Conservation (phyloP, 768 basidiomycete genomes). For the Dendrothele bispora region DNA sequence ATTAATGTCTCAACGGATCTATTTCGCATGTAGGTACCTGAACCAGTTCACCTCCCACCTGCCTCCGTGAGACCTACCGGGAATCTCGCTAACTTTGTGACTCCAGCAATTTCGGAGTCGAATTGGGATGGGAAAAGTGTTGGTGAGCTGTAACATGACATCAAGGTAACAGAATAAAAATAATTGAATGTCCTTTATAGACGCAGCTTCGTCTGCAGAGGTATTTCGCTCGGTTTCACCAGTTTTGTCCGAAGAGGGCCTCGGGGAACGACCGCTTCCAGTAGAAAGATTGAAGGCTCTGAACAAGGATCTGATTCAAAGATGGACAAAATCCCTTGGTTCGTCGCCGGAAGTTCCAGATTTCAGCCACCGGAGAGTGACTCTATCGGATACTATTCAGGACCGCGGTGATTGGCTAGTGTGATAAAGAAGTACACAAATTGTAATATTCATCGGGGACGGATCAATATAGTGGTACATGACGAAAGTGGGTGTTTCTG, state of each 20-base stretch:
- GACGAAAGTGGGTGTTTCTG: too few species aligned
- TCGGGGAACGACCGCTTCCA: constrained; percentile 11
- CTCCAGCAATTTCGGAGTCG: constrained; percentile 37
- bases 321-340: too few species aligned
- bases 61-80: constrained; percentile 25
- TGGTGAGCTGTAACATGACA: constrained; percentile 23
- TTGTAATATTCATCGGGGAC: too few species aligned
- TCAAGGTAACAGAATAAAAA: background rate
- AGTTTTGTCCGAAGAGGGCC: constrained; percentile 23
- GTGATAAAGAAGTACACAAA: too few species aligned
- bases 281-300: constrained; percentile 9
- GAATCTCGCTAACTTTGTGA: constrained; percentile 21
- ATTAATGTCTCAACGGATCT: constrained; percentile 1
- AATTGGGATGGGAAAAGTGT: constrained; percentile 43
- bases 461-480: too few species aligned
- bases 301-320: too few species aligned
- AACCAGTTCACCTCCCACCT: constrained; percentile 33
- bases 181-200: constrained; percentile 15
- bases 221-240: constrained; percentile 25
- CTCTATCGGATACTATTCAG: too few species aligned
- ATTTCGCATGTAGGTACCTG: constrained; percentile 38
- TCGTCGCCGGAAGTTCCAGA: too few species aligned
- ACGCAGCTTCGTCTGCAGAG: constrained; percentile 36
- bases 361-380: too few species aligned
- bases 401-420: too few species aligned